Conservation (phyloP, 1,139 yeast species). For the Sugiyamaella japonica region DNA sequence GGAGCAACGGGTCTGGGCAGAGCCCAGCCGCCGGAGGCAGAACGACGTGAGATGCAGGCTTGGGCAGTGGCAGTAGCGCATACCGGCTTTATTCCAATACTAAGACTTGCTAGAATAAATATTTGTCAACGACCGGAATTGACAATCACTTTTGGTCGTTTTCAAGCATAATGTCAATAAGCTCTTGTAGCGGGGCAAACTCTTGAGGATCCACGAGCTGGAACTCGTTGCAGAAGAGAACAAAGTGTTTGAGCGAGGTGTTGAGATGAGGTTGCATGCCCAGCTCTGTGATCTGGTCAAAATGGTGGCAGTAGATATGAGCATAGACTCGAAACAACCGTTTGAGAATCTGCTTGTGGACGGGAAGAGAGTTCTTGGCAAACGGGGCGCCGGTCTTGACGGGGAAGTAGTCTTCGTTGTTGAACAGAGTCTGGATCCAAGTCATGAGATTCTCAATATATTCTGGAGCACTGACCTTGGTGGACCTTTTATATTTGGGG, state of each 20-base stretch:
- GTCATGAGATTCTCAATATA: slow-evolving; percentile 90
- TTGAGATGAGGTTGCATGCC: slow-evolving; percentile 91
- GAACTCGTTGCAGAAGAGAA: slow-evolving; percentile 83
- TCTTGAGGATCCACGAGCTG: slow-evolving; percentile 73
- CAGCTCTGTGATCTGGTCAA: slow-evolving; percentile 87
- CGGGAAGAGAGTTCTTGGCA: slow-evolving; percentile 50
- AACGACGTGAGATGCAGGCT: no score
- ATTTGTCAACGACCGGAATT: background rate
- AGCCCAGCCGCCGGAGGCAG: background rate
- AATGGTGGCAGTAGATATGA: slow-evolving; percentile 96
- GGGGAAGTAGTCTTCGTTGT: slow-evolving; percentile 88
- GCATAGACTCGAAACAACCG: slow-evolving; percentile 95
- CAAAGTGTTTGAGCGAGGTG: slow-evolving; percentile 92
- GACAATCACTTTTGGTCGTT: slow-evolving; percentile 28
- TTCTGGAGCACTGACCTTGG: slow-evolving; percentile 87
- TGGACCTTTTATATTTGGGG: slow-evolving; percentile 55
- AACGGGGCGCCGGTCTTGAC: slow-evolving; percentile 86
- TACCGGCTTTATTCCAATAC: no score
- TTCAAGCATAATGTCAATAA: slow-evolving; percentile 68
- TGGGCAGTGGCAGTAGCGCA: no score
- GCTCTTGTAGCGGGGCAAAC: slow-evolving; percentile 87
- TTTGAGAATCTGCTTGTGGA: slow-evolving; percentile 83
- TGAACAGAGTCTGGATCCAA: slow-evolving; percentile 90
- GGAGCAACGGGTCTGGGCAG: background rate
- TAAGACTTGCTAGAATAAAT: background rate